phyloP scores from a whole-genome alignment of 352 stramenopile genomes.

The Globisporangium parvum region DNA sequence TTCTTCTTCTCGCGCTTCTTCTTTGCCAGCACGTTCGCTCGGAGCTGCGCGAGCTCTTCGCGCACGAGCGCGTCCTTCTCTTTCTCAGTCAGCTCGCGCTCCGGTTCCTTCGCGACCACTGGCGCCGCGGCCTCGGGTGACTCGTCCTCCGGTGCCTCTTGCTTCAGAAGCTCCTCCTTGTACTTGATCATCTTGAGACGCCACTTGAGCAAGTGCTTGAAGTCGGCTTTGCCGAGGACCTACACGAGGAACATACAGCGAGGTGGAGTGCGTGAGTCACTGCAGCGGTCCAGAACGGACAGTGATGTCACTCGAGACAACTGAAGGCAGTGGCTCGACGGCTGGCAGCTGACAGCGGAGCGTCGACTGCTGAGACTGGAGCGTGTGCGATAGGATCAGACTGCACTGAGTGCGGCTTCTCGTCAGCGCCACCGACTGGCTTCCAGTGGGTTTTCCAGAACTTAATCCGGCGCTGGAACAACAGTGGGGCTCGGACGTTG shows the following conservation, averaged over 20 bases:
- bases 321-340: background rate
- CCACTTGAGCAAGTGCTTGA: constrained; percentile 97
- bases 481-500: constrained; percentile 79
- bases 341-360: background rate
- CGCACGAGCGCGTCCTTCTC: constrained; percentile 80
- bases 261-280: background rate
- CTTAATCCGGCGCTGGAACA: constrained; percentile 85
- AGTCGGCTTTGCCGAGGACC: constrained; percentile 97
- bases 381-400: constrained; percentile 51
- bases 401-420: constrained; percentile 52
- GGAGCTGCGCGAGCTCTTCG: constrained; percentile 79
- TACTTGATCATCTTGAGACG: constrained; percentile 90
- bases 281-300: background rate
- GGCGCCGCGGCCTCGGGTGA: constrained; percentile 11
- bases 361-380: constrained; percentile 6
- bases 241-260: constrained; percentile 15
- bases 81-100: constrained; percentile 65
- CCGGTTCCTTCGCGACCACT: constrained; percentile 18
- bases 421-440: constrained; percentile 69
- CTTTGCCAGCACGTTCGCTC: constrained; percentile 68
- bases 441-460: constrained; percentile 89
- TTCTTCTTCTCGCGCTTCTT: constrained; percentile 91
- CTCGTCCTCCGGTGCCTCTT: constrained; percentile 33
- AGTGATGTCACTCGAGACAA: background rate
- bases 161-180: constrained; percentile 78